Base-by-base conservation (phyloP, 1,284 basidiomycete genomes). In the Afroboletus lepidellus region DNA sequence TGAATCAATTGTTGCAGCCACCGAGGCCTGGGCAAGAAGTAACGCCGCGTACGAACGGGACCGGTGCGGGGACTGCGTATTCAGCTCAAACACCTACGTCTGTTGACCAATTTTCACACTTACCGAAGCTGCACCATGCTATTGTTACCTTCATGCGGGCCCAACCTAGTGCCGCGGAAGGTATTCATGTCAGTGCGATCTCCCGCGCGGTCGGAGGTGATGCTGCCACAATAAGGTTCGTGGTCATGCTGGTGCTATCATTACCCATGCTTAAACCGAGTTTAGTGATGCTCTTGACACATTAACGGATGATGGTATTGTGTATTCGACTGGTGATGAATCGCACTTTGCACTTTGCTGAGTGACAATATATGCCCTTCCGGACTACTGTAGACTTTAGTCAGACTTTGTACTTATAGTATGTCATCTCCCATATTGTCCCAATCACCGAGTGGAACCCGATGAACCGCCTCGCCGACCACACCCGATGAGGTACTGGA, bases 261-360 rank as follows among this genome's bases (percentile, higher is more conserved):
- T 48, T 33, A 4, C 36, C 3, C 45, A 21, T 2, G 33, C 32
- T 55, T 41, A 51, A 55, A 24, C 23, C 37, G 1, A 29, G 21
- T 46, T 29, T 55, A 87, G 89, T 59, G 72, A 79, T 41, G 87
- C 85, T 23, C 71, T 93, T 51, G 86, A 91, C 54, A 69, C 70
- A 47, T 73, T 94, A 47, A 81, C 87, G 72, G 79, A 83, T 33
- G 80, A 86, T 2, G 90, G 88, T 0, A 68, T 78, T 55, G 72
- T 92, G 49, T 91, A 78, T 62, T 82, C 80, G 42, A 86, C 86
- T 1, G 75, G 81, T 43, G 85, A 90, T 63, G 84, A 89, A 38
- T 79, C 77, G 11, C 81, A 84, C 58, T 83, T 80, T 57, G 64
- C 72, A 37, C 60, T 71, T 12, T 49, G 59, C 41, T 50, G 30